Evolutionary conservation across 2,329 filamentous ascomycete genomes (phyloP), one percentile per base, ranked within the genome.

Genomic region (Ophiocordyceps camponoti-floridani): DNA sequence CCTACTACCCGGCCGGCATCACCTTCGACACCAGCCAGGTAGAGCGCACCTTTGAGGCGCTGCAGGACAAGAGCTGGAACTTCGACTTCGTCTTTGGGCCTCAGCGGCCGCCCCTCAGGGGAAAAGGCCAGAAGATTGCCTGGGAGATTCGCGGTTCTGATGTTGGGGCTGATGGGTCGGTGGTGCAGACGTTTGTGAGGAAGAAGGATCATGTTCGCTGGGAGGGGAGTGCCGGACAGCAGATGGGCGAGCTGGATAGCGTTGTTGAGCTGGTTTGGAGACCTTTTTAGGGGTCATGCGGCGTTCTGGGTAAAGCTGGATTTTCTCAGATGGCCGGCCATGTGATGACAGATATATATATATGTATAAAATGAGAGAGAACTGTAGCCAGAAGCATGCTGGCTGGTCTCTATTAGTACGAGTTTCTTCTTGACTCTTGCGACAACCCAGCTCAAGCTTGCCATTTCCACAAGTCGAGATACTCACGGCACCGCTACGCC

Each of bases 191-290:
- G 1, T 77, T 73, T 49, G 66, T 70, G 12, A 62, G 71, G 26
- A 70, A 68, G 52, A 63, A 63, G 37, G 63, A 71, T 43, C 72
- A 77, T 52, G 61, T 60, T 55, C 60, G 73, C 48, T 77, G 73
- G 72, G 66, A 64, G 11, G 62, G 68, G 47, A 50, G 52, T 30
- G 61, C 64, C 47, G 67, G 60, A 35, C 57, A 58, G 45, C 61
- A 62, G 1, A 73, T 76, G 70, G 70, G 65, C 49, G 62, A 66
- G 43, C 61, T 66, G 14, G 73, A 77, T 52, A 72, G 72, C 4
- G 54, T 76, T 28, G 62, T 77, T 41, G 73, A 77, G 59, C 59
- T 77, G 47, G 64, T 76, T 43, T 76, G 72, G 73, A 60, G 74
- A 38, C 65, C 69, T n/a, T 50, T 51, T n/a, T 33, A 42, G 37